Evolutionary conservation across 306 rosid species (phyloP).

Genomic region (Dryas drummondii): DNA sequence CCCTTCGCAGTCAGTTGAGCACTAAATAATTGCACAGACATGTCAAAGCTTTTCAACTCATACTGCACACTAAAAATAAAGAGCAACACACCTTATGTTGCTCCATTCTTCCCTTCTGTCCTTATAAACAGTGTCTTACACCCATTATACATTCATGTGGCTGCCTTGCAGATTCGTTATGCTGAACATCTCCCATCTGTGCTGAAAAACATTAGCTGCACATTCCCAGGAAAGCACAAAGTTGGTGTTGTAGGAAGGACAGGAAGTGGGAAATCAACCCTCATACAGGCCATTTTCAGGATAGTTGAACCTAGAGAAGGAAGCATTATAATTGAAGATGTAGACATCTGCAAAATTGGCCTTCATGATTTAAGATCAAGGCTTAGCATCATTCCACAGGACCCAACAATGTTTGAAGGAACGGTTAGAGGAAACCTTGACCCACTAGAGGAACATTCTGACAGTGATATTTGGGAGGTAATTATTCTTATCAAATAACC

Average conservation of each 20-base stretch:
- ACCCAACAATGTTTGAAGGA: constrained; percentile 89
- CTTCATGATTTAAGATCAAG: constrained; percentile 88
- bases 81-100: background rate
- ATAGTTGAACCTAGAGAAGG: constrained; percentile 89
- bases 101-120: background rate
- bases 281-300: constrained; percentile 89
- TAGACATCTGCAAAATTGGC: constrained; percentile 78
- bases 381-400: constrained; percentile 95
- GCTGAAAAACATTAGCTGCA: constrained; percentile 70
- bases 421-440: constrained; percentile 87
- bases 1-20: background rate
- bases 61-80: background rate
- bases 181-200: constrained; percentile 93
- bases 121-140: background rate
- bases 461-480: constrained; percentile 83
- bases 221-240: constrained; percentile 86
- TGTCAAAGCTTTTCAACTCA: background rate
- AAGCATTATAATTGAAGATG: constrained; percentile 67
- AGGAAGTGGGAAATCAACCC: constrained; percentile 95
- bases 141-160: constrained; percentile 2
- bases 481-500: constrained; percentile 16
- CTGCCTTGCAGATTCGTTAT: constrained; percentile 66
- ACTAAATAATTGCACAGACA: background rate
- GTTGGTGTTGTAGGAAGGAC: constrained; percentile 96
- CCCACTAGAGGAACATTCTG: constrained; percentile 66